Evolutionary conservation across 2,329 filamentous ascomycete genomes (phyloP), one percentile per base, ranked within the genome.

Genomic region (Colletotrichum tropicale): DNA sequence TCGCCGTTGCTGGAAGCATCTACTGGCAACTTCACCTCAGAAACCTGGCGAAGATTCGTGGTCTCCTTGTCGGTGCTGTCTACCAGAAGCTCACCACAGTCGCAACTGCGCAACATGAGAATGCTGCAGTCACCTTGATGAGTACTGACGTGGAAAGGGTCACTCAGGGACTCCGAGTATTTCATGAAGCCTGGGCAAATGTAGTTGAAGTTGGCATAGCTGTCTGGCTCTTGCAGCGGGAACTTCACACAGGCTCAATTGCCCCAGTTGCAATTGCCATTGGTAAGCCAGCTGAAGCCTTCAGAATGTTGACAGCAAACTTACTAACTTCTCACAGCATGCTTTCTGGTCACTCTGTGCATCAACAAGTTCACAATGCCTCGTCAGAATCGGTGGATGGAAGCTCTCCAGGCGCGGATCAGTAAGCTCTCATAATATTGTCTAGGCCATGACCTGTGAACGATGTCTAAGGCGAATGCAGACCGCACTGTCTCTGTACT

Each of bases 361-460:
- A n/a, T 21, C n/a, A 48, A 48, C 10, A 48, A 48, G 43, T 48
- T 48, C n/a, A 48, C 43, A 48, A 48, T 48, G 43, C n/a, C 43
- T 48, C 43, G 43, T 10, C 43, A 48, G 43, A 48, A 21, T 48
- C 43, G n/a, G 43, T 48, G 43, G 43, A 48, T 48, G 43, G n/a
- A 48, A 1, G 43, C 43, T 48, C 43, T 48, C 43, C 43, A 48
- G 2, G 1, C 10, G 18, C 18, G 43, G 0, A 48, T 48, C 43
- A 48, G 43, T 48, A 21, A n/a, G 43, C 1, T 21, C 38, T 48
- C 18, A 12, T n/a, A 12, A 48, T 4, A 18, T 48, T 48, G 3
- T 9, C 9, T 4, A 6, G 3, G 36, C 7, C 2, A n/a, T 2
- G n/a, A 21, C 0, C 7, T 48, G 0, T 21, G 18, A n/a, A 48